Conservation (phyloP, 257 asterid genomes). For the Plantago ovata region DNA sequence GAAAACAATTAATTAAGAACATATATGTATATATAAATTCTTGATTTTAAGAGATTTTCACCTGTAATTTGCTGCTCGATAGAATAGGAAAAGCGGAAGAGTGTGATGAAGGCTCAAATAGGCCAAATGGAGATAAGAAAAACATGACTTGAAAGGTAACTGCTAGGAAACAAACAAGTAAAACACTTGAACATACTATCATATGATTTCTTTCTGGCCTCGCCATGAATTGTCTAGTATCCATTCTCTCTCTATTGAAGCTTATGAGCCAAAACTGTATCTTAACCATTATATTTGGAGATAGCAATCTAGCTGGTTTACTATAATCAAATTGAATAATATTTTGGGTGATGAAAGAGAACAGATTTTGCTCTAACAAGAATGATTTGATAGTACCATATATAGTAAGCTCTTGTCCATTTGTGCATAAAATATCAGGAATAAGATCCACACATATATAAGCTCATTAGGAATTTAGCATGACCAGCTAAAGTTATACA, state of each 20-base stretch:
- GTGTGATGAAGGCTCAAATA: conserved; percentile 30
- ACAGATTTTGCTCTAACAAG: too few species aligned
- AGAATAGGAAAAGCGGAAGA: conserved; percentile 22
- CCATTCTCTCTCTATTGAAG: background rate
- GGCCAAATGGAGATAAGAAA: conserved; percentile 33
- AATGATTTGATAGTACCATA: too few species aligned
- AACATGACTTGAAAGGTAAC: conserved; percentile 30
- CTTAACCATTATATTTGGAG: background rate
- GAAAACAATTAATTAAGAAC: background rate
- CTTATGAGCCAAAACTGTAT: background rate
- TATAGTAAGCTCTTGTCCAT: too few species aligned
- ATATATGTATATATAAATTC: background rate
- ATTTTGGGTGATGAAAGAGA: background rate
- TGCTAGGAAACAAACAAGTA: conserved; percentile 34
- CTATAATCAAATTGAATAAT: background rate
- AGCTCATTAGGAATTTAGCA: too few species aligned
- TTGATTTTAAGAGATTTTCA: background rate
- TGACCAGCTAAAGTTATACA: too few species aligned
- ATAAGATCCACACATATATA: too few species aligned
- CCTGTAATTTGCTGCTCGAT: conserved; percentile 59
- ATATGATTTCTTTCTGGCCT: conserved; percentile 2
- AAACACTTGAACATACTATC: conserved; percentile 24
- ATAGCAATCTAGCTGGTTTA: background rate
- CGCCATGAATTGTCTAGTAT: conserved; percentile 10
- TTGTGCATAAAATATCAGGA: too few species aligned